These are phyloP conservation scores for Coemansia sp. DNA, from an alignment of 192 early-diverging fungal species.

Conservation along the genomic window DNA sequence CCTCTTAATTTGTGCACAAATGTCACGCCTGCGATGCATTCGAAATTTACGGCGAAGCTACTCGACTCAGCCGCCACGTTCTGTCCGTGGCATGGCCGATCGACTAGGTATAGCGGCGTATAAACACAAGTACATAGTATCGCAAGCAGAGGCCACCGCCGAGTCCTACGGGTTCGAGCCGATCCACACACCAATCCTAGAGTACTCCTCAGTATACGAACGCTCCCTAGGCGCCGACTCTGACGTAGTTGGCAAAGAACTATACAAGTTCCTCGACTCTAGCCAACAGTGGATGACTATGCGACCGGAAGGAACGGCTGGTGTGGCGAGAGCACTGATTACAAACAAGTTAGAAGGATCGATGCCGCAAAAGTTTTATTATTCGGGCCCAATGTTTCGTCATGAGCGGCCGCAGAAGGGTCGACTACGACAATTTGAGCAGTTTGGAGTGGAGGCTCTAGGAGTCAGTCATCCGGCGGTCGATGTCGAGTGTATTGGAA, in stretches of 20 bases:
- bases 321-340: conserved; percentile 34
- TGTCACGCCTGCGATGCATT: conserved; percentile 7
- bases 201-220: conserved; percentile 64
- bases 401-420: conserved; percentile 72
- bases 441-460: conserved; percentile 65
- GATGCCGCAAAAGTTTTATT: conserved; percentile 60
- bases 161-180: conserved; percentile 59
- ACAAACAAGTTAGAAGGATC: conserved; percentile 48
- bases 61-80: conserved; percentile 28
- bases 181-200: conserved; percentile 64
- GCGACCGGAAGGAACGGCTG: conserved; percentile 70
- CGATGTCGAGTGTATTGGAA: conserved; percentile 63
- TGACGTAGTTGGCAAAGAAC: conserved; percentile 69
- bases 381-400: conserved; percentile 68
- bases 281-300: conserved; percentile 59
- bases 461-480: conserved; percentile 55
- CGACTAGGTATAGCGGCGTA: conserved; percentile 52
- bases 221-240: conserved; percentile 61
- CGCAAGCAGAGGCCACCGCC: conserved; percentile 39
- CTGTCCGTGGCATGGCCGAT: conserved; percentile 66
- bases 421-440: conserved; percentile 69
- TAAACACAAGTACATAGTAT: conserved; percentile 52
- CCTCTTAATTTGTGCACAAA: not conserved
- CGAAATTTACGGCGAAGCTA: conserved; percentile 1
- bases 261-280: conserved; percentile 66